Evolutionary conservation across 192 early-diverging fungal species (phyloP), one percentile per base, ranked within the genome.

Genomic region (Coemansia sp.): DNA sequence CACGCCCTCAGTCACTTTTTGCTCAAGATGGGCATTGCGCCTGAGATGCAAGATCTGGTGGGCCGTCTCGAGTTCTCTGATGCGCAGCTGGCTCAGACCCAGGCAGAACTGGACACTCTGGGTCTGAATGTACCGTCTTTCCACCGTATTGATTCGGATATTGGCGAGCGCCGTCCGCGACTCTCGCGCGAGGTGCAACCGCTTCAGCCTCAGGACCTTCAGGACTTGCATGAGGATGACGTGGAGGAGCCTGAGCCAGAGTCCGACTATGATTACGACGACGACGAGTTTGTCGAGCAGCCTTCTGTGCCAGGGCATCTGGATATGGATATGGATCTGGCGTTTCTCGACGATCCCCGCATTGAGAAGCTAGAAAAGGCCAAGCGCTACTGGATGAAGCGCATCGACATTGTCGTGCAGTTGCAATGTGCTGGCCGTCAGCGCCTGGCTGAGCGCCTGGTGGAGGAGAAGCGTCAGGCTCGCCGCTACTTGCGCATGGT

Each of bases 1-100:
- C 96, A 98, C 68, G 96, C 96, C 11, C 85, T 98, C 41, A 94
- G 93, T 81, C 96, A 99, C 75, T 89, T 98, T 72, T 78, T 99
- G 38, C 90, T 94, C 21, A 86, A 87, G 42, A 90, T 90, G 68
- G 90, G 91, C 7, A 81, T 95, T 61, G 93, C 95, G 7, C 95
- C 94, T 25, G 86, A 88, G 48, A 97, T 99, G 77, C 91, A 93
- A 60, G 93, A 99, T 69, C 78, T 99, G n/a, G 86, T 98, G 1
- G 97, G 96, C 29, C 87, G 93, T 41, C 87, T 99, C 7, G 86
- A 90, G 50, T 99, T 99, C 73, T 93, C 96, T 0, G 91, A 92
- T 75, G 85, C 69, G 44, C 73, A 88, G 63, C 69, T 85, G 62
- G 75, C 67, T 4, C 72, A 70, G 34, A 97, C 94, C 0, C 91